Percentiles rank a stretch among this genome's conserved stretches.
These are phyloP conservation scores for Rubroboletus satanas DNA, from an alignment of 768 basidiomycete genomes.

Conservation along the genomic window DNA sequence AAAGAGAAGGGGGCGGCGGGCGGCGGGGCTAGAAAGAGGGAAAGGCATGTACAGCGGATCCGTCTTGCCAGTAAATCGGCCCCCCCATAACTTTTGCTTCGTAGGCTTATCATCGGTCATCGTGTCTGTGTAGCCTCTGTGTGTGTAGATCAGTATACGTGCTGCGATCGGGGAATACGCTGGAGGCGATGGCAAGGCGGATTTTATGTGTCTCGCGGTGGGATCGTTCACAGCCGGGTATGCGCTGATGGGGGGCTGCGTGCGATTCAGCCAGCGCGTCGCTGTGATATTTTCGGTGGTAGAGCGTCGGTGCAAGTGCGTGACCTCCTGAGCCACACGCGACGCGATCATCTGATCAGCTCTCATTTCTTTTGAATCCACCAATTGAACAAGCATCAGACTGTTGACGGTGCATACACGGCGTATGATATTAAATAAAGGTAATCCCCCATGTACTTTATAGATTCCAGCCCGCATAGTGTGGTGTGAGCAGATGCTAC, in stretches of 20 bases:
- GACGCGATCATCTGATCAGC: background rate
- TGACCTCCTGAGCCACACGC: background rate
- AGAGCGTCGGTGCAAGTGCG: background rate
- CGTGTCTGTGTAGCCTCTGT: slow-evolving; percentile 2
- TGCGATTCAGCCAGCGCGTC: background rate
- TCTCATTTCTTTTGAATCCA: too few species aligned
- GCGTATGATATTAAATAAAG: background rate
- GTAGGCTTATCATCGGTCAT: slow-evolving; percentile 42
- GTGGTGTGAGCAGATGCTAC: slow-evolving; percentile 1
- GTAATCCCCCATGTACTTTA: background rate
- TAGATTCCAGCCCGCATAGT: background rate
- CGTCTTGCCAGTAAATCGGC: slow-evolving; percentile 82
- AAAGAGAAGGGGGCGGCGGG: background rate
- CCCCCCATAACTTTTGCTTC: slow-evolving; percentile 83
- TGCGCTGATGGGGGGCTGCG: background rate
- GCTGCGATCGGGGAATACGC: background rate
- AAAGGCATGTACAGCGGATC: slow-evolving; percentile 46
- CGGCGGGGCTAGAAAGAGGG: too few species aligned
- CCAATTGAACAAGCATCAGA: too few species aligned
- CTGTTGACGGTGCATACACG: background rate
- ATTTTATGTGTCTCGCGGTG: background rate
- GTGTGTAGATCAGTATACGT: background rate
- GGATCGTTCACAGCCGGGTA: background rate
- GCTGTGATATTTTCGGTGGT: background rate
- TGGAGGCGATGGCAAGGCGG: background rate